Base-by-base conservation (phyloP, 805 yeast genomes). In the Metschnikowia aberdeeniae region DNA sequence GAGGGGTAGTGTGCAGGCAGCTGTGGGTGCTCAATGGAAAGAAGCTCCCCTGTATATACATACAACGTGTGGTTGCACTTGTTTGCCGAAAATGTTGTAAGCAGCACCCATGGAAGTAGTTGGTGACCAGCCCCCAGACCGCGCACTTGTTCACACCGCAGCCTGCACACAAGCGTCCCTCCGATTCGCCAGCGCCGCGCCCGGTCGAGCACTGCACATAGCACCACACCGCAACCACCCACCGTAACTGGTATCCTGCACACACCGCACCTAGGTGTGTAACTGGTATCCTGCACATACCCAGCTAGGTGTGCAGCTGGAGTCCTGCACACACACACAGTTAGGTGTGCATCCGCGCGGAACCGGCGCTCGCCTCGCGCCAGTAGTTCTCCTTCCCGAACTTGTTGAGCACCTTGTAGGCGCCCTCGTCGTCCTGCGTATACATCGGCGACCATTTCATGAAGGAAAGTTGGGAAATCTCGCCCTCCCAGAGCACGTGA, bases 401-500 rank as follows among this genome's bases (percentile, higher is more conserved):
- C 51, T 77, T 67, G 1, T 60, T 55, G 36, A 88, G 60, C 20
- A 78, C 65, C 12, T 67, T 66, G 24, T 74, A 52, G 0, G 85
- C 76, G 4, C 77, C 81, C 1, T 71, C 77, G 38, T 77, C 81
- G 39, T 71, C 60, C 8, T 67, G 61, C 8, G 84, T 76, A 38
- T 73, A 66, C 63, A 79, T 80, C 36, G 80, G 70, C 2, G 86
- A 78, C 95, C 95, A 90, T 53, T 76, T 77, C 36, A 72, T 72
- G 61, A 88, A 89, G 43, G 72, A 72, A 10, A 75, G 59, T 1
- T 71, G 73, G 31, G 63, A 61, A 33, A 86, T 48, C 51, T 76
- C 77, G 0, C 96, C 96, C 48, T 78, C 83, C 95, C 96, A 88
- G 2, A 84, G 49, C 14, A 82, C 51, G 2, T 57, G 54, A 46